Conservation (phyloP, 225 moss, liverwort and hornwort genomes). For the Pleurozium schreberi region DNA sequence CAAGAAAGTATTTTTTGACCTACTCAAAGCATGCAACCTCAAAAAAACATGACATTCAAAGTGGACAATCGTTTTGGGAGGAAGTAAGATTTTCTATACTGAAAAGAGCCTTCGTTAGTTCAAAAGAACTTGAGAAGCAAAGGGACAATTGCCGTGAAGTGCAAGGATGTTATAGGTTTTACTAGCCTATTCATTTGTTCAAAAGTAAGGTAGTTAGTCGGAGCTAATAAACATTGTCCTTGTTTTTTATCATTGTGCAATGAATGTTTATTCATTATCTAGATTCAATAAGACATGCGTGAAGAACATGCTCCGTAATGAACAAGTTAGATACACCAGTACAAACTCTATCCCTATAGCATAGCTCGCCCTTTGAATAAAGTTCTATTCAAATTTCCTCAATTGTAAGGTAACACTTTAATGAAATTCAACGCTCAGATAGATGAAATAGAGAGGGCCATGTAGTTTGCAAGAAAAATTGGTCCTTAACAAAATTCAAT, state of each 20-base stretch:
- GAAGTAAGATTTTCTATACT: not conserved
- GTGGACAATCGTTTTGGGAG: no score
- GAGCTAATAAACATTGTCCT: not conserved
- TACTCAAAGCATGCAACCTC: no score
- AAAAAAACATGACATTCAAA: no score
- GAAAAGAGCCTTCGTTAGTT: not conserved
- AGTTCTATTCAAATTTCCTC: not conserved
- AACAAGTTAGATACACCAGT: no score
- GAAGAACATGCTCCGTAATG: not conserved
- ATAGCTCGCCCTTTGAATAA: not conserved
- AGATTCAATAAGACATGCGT: not conserved
- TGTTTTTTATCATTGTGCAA: not conserved
- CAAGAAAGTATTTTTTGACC: no score
- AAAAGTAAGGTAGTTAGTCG: not conserved
- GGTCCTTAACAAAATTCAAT: no score
- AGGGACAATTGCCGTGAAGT: not conserved
- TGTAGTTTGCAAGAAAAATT: not conserved
- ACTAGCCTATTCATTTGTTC: not conserved
- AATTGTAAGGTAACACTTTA: no score
- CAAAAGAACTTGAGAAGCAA: not conserved
- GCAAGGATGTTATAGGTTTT: not conserved
- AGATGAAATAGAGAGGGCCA: not conserved
- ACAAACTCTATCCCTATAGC: no score
- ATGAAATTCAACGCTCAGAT: accelerated
- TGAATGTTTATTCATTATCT: not conserved